Evolutionary conservation across 768 basidiomycete species (phyloP).

Genomic region (Amanita thiersii): DNA sequence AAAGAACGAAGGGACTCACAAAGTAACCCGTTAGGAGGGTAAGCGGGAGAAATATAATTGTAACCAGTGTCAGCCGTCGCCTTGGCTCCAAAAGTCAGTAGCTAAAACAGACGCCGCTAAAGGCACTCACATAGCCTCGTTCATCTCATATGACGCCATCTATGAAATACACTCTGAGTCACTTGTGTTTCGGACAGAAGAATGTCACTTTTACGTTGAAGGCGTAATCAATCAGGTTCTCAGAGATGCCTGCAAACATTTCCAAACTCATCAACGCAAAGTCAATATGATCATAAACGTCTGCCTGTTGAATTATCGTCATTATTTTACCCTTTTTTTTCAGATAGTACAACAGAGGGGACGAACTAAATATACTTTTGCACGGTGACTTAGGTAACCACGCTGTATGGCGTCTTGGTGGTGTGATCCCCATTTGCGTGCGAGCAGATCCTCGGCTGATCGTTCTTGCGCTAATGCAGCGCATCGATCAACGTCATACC

Average conservation of each 20-base stretch:
- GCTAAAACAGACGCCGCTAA: not conserved
- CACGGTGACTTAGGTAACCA: conserved; percentile 59
- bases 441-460: not conserved
- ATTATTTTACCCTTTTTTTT: not conserved
- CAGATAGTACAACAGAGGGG: not conserved
- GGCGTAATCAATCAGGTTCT: conserved; percentile 62
- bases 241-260: conserved; percentile 57
- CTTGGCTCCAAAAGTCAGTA: conserved; percentile 19
- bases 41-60: conserved; percentile 63
- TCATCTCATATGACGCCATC: conserved; percentile 63
- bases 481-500: conserved; percentile 48
- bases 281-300: conserved; percentile 68
- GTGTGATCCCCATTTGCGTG: not conserved
- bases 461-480: conserved; percentile 13
- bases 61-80: conserved; percentile 58
- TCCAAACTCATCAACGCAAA: conserved; percentile 57
- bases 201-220: conserved; percentile 43
- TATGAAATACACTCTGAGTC: conserved; percentile 15
- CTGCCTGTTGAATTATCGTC: conserved; percentile 34
- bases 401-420: not conserved
- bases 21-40: conserved; percentile 72
- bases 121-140: conserved; percentile 45
- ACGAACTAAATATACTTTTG: conserved; percentile 54
- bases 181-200: not conserved
- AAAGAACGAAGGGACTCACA: conserved; percentile 31